phyloP scores from a whole-genome alignment of 495 filamentous ascomycete genomes.

The Baudoinia panamericana region DNA sequence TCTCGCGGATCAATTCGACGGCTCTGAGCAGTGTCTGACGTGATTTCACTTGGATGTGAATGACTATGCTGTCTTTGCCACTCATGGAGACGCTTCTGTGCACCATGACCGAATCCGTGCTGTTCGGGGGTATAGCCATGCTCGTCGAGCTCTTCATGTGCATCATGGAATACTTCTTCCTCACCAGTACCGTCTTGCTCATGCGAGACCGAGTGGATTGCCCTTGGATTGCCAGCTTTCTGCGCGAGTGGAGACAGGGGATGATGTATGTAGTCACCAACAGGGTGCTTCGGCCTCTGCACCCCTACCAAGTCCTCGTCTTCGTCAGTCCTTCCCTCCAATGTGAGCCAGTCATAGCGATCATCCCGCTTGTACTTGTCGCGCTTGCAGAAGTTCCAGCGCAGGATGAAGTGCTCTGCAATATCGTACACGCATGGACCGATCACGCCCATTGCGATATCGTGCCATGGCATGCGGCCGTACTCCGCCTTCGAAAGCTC shows the following conservation, averaged over 20 bases:
- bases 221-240: slow-evolving; percentile 32
- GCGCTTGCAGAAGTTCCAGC: slow-evolving; percentile 94
- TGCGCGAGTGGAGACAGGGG: slow-evolving; percentile 48
- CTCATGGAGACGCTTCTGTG: slow-evolving; percentile 3
- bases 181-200: not conserved
- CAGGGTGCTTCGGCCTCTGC: slow-evolving; percentile 70
- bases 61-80: not conserved
- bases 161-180: slow-evolving; percentile 18
- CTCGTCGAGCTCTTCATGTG: slow-evolving; percentile 8
- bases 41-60: not conserved
- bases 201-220: not conserved
- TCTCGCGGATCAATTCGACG: not conserved
- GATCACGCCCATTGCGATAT: slow-evolving; percentile 79
- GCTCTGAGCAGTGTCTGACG: no score
- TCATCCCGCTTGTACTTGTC: slow-evolving; percentile 91
- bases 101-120: slow-evolving; percentile 14
- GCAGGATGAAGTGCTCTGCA: slow-evolving; percentile 86
- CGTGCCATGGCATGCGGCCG: slow-evolving; percentile 96
- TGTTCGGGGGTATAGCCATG: slow-evolving; percentile 17
- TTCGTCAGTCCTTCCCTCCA: slow-evolving; percentile 65
- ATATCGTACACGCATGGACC: slow-evolving; percentile 89
- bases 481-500: slow-evolving; percentile 85
- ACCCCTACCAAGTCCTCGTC: slow-evolving; percentile 79
- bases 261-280: slow-evolving; percentile 75
- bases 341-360: slow-evolving; percentile 65